A percentile compares a stretch with the other conserved stretches of the same genome.
phyloP scores from a whole-genome alignment of 345 rosid genomes.

The Cardiospermum halicacabum region DNA sequence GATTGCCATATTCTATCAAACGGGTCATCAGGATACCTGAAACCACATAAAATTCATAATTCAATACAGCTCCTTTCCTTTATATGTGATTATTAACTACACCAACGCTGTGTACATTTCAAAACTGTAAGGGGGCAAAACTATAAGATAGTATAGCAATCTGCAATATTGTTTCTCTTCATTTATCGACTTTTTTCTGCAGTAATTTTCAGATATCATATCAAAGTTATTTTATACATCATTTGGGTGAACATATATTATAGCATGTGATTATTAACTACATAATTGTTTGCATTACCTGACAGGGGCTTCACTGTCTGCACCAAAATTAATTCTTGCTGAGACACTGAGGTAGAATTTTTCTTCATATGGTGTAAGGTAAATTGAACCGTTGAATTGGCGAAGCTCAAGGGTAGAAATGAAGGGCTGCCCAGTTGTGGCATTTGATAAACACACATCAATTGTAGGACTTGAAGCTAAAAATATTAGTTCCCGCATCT shows the following conservation, averaged over 20 bases:
- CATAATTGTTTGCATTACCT: conserved; percentile 44
- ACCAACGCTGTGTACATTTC: too few relatives aligned
- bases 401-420: conserved; percentile 98
- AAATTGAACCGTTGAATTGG: conserved; percentile 84
- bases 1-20: conserved; percentile 97
- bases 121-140: not conserved
- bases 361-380: conserved; percentile 57
- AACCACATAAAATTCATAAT: conserved; percentile 11
- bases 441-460: conserved; percentile 89
- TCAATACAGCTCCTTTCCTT: not conserved
- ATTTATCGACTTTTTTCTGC: not conserved
- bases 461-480: conserved; percentile 64
- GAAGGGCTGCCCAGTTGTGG: conserved; percentile 96
- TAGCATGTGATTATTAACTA: conserved; percentile 11
- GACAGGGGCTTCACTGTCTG: conserved; percentile 70
- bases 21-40: conserved; percentile 96
- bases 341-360: conserved; percentile 68
- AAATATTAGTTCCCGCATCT: conserved; percentile 72
- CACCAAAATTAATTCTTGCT: conserved; percentile 94
- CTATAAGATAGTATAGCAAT: not conserved
- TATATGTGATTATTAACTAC: too few relatives aligned
- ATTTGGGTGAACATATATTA: not conserved
- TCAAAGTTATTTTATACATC: not conserved
- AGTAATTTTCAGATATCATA: not conserved
- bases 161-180: not conserved